Evolutionary conservation across 768 basidiomycete species (phyloP).

Genomic region (Suillus lakei): DNA sequence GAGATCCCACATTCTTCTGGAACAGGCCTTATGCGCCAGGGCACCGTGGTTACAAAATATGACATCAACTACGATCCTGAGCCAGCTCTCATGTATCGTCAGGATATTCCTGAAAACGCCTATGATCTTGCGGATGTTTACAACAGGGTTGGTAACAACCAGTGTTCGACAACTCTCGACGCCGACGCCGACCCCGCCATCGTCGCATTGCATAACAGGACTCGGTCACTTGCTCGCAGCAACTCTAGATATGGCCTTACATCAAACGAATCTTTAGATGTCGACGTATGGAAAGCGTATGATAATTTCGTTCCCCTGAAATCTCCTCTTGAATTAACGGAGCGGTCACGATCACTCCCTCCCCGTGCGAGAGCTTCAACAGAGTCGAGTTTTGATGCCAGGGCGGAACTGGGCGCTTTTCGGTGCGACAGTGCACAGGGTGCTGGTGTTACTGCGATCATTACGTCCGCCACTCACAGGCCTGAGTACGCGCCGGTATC

Average conservation of each 20-base stretch:
- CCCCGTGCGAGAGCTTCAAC: neutral
- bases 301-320: neutral
- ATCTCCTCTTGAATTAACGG: neutral
- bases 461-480: neutral
- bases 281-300: neutral
- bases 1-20: constrained; percentile 8
- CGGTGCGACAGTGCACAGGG: neutral
- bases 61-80: neutral
- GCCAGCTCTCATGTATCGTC: neutral
- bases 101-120: neutral
- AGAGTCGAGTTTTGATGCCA: neutral
- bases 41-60: neutral
- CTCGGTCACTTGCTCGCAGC: neutral
- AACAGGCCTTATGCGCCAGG: neutral
- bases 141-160: neutral
- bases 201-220: neutral
- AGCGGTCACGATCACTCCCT: neutral
- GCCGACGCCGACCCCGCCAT: neutral
- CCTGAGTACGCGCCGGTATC: neutral
- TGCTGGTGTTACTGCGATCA: neutral
- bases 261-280: neutral
- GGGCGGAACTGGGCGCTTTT: neutral
- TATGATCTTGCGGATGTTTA: neutral
- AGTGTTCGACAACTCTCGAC: neutral
- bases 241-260: neutral